A percentile compares a stretch with the other conserved stretches of the same genome.
Evolutionary conservation across 75 land plant genomes (phyloP).

Genomic region (Pinus taeda): DNA sequence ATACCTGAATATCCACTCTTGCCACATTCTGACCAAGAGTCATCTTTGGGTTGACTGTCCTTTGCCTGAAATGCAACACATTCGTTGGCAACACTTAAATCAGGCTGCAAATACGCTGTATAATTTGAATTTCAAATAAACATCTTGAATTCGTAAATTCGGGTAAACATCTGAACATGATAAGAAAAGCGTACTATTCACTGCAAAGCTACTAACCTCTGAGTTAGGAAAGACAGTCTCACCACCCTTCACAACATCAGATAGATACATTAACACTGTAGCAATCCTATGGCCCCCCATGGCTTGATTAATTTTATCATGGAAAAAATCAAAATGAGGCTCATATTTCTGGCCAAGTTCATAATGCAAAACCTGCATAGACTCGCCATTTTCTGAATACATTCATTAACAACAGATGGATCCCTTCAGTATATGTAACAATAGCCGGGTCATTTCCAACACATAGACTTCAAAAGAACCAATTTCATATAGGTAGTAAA

Average conservation of each 20-base stretch:
- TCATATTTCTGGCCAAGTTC: constrained; percentile 85
- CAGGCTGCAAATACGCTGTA: background rate
- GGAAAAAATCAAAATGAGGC: constrained; percentile 82
- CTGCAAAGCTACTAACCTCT: constrained; percentile 27
- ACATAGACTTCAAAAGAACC: background rate
- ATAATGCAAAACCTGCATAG: constrained; percentile 75
- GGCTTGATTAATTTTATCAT: constrained; percentile 60
- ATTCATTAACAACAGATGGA: background rate
- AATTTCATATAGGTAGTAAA: background rate
- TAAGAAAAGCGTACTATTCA: background rate
- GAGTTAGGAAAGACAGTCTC: constrained; percentile 81
- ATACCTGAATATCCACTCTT: constrained; percentile 66
- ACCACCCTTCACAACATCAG: constrained; percentile 70
- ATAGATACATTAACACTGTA: constrained; percentile 89
- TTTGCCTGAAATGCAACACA: constrained; percentile 3
- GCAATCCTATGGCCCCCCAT: constrained; percentile 85
- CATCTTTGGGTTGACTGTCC: constrained; percentile 55
- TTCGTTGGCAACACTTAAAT: background rate
- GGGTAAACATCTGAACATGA: background rate
- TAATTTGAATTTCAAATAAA: background rate
- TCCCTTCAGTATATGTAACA: constrained; percentile 3
- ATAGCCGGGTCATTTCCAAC: background rate
- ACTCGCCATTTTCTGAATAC: constrained; percentile 76
- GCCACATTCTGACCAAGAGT: constrained; percentile 74
- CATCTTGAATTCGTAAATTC: background rate